Conservation (phyloP, 345 rosid genomes). For the Citropsis articulata region DNA sequence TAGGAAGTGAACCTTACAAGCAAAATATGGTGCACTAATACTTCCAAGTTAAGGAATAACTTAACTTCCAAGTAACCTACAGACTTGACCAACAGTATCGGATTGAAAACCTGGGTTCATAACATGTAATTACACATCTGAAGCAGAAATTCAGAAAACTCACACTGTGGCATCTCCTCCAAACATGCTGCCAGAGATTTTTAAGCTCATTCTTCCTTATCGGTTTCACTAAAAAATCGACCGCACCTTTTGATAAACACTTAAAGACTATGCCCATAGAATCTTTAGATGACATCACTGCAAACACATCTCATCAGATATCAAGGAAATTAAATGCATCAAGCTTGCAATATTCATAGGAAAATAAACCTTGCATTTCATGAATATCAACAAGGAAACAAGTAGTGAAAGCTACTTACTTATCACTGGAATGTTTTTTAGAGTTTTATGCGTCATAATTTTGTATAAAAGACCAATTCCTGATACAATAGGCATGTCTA, state of each 20-base stretch:
- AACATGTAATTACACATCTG: constrained; percentile 5
- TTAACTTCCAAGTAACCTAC: not conserved
- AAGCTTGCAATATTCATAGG: constrained; percentile 14
- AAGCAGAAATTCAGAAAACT: constrained; percentile 28
- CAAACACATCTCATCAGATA: constrained; percentile 26
- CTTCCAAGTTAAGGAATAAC: not conserved
- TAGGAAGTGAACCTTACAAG: not conserved
- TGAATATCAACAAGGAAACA: constrained; percentile 8
- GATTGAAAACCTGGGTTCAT: not conserved
- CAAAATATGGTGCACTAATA: not conserved
- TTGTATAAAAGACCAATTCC: constrained; percentile 70
- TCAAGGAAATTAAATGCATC: constrained; percentile 21
- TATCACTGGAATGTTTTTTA: constrained; percentile 70
- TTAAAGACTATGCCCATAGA: constrained; percentile 77
- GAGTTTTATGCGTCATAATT: constrained; percentile 67
- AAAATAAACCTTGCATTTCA: constrained; percentile 18
- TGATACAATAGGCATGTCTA: constrained; percentile 65
- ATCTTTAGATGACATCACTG: constrained; percentile 88
- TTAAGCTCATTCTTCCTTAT: constrained; percentile 82
- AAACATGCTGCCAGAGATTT: constrained; percentile 85
- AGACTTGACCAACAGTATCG: not conserved
- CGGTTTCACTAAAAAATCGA: constrained; percentile 81
- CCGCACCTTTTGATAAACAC: constrained; percentile 85
- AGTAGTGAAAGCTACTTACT: constrained; percentile 33
- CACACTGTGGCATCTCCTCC: constrained; percentile 84